Evolutionary conservation across 495 filamentous ascomycete genomes (phyloP).

Genomic region (Cercophora samala): DNA sequence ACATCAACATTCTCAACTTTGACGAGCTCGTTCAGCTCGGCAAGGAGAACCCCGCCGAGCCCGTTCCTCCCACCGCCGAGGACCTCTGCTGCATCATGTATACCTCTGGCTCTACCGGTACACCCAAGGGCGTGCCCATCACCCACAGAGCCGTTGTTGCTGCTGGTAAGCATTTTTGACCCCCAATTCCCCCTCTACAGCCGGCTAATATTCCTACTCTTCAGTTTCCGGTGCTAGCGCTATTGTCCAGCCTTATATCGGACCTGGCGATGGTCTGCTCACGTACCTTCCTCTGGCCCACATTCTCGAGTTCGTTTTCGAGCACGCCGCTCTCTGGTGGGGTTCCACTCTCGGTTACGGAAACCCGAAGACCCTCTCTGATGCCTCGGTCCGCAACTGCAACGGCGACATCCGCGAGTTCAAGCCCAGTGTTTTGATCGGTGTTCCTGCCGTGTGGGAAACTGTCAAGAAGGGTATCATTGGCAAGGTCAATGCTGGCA

Average conservation of each 20-base stretch:
- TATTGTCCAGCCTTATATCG: constrained; percentile 80
- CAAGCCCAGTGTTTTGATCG: constrained; percentile 84
- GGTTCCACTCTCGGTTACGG: constrained; percentile 97
- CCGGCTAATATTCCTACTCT: constrained; percentile 15
- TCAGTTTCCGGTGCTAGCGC: constrained; percentile 82
- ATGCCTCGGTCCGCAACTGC: constrained; percentile 86
- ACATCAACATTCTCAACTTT: constrained; percentile 74
- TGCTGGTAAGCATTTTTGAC: constrained; percentile 57
- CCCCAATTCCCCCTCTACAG: background rate
- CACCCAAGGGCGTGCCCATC: constrained; percentile 91
- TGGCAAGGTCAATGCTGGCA: constrained; percentile 74
- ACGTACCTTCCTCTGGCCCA: constrained; percentile 93
- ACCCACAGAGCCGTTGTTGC: constrained; percentile 88
- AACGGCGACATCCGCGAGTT: constrained; percentile 94
- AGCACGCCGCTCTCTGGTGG: constrained; percentile 90
- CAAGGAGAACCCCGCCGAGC: constrained; percentile 76
- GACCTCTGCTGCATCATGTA: constrained; percentile 99
- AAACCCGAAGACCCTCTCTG: constrained; percentile 88
- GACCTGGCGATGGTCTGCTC: constrained; percentile 79
- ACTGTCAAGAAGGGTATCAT: constrained; percentile 97
- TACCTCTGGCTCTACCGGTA: constrained; percentile 95
- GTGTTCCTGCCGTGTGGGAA: constrained; percentile 97
- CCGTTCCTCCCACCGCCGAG: constrained; percentile 73
- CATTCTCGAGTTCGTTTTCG: constrained; percentile 97
- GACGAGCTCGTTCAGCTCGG: constrained; percentile 82